Evolutionary conservation across 1,139 yeast species (phyloP), one percentile per base, ranked within the genome.

Genomic region (Casaregolazyma lundiana): DNA sequence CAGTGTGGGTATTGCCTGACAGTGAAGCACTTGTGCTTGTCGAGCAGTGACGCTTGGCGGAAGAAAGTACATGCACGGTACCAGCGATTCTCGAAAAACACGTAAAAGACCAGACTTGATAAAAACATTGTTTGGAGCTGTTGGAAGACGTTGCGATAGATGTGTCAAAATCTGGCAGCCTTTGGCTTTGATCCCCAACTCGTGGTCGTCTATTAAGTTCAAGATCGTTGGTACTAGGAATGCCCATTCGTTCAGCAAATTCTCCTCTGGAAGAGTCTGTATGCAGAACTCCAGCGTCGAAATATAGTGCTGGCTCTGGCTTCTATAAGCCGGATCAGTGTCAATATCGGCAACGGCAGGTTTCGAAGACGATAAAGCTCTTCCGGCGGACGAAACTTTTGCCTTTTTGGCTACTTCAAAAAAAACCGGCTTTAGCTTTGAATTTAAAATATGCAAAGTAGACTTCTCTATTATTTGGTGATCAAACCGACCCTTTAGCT

Each of bases 191-290:
- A 71, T 63, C 6, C 53, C 52, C 0, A 75, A 68, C 19, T 76
- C 77, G 44, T 72, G 71, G 50, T 76, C 77, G 54, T 80, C 84
- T 17, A 78, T 59, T 8, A 77, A 59, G 49, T 77, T 77, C 19
- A 80, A 56, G 8, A 66, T 63, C 7, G 78, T 71, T 0, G 84
- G 77, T 0, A 79, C 64, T 0, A 77, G 51, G 4, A 75, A 49
- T 22, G 75, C 64, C 78, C 81, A 76, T 45, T 68, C 51, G 3
- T 59, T 51, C 21, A 20, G n/a, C 9, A 39, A 13, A 13, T 17
- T 13, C 9, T 32, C 11, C 3, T 16, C 9, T 2, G 21, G 7
- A 11, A 42, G 15, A 13, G 8, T 35, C 3, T 21, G 17, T 4
- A 42, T 15, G 16, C 36, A 35, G 19, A 30, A 42, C 22, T 42